Evolutionary conservation across 176 grass and related monocot genomes (phyloP).

Genomic region (Musa beccarii): DNA sequence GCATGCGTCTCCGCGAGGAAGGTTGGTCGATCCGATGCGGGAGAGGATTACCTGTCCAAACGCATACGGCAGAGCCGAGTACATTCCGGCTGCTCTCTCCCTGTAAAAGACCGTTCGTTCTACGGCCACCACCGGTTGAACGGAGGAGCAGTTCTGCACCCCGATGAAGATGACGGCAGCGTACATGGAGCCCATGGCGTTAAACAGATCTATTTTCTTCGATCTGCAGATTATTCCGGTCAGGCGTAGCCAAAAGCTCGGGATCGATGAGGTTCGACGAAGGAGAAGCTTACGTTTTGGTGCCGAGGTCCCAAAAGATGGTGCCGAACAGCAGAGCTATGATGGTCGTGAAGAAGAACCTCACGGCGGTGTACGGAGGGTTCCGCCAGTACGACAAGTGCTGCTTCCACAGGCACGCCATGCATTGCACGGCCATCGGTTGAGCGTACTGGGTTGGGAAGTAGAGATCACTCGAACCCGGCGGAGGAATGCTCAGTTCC

Average conservation of each 20-base stretch:
- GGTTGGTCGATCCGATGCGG: not conserved
- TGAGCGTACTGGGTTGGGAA: slow-evolving; percentile 62
- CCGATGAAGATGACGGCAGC: slow-evolving; percentile 73
- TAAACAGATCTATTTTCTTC: slow-evolving; percentile 56
- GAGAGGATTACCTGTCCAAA: slow-evolving; percentile 62
- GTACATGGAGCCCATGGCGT: slow-evolving; percentile 87
- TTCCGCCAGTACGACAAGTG: slow-evolving; percentile 73
- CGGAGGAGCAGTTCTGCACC: slow-evolving; percentile 58
- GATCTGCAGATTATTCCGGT: slow-evolving; percentile 22
- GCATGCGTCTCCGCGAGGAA: not conserved
- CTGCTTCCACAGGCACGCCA: slow-evolving; percentile 89
- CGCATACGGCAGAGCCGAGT: slow-evolving; percentile 91
- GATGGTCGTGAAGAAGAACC: slow-evolving; percentile 50
- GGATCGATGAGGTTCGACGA: not conserved
- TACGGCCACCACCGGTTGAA: slow-evolving; percentile 72
- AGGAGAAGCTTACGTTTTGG: slow-evolving; percentile 35
- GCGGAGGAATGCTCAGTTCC: slow-evolving; percentile 47
- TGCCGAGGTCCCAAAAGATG: slow-evolving; percentile 70
- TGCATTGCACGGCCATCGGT: slow-evolving; percentile 46
- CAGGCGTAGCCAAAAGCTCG: not conserved
- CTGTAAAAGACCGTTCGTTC: slow-evolving; percentile 86
- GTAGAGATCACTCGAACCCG: slow-evolving; percentile 50
- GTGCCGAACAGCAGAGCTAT: slow-evolving; percentile 67
- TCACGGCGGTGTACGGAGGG: slow-evolving; percentile 61
- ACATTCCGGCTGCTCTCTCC: slow-evolving; percentile 87